phyloP scores from a whole-genome alignment of 1,284 basidiomycete species.

The Gyrodon tennesseensis region DNA sequence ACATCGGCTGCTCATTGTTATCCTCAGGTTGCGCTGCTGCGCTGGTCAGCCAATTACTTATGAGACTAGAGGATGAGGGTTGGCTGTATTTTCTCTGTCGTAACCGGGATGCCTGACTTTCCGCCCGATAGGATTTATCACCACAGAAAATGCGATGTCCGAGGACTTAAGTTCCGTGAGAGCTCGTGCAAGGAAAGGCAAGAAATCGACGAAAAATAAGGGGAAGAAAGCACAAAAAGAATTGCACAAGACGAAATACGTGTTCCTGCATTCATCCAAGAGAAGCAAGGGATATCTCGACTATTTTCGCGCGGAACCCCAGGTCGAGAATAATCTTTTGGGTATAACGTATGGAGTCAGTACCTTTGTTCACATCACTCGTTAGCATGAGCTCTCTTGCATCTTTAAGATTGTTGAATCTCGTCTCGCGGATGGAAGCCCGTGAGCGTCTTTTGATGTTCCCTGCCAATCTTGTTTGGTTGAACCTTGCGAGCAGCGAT shows the following conservation, averaged over 20 bases:
- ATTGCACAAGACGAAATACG: constrained; percentile 57
- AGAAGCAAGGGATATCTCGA: constrained; percentile 55
- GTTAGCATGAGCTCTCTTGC: constrained; percentile 12
- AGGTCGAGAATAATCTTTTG: constrained; percentile 60
- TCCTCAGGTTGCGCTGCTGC: constrained; percentile 55
- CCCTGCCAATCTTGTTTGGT: background rate
- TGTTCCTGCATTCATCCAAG: constrained; percentile 55
- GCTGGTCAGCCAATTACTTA: constrained; percentile 62
- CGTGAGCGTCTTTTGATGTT: constrained; percentile 12
- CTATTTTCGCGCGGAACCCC: constrained; percentile 64
- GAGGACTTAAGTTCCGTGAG: constrained; percentile 56
- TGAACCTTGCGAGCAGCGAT: constrained; percentile 18
- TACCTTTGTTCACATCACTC: constrained; percentile 20
- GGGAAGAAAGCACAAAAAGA: constrained; percentile 54
- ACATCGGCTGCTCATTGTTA: constrained; percentile 18
- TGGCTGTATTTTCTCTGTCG: constrained; percentile 8
- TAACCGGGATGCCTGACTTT: constrained; percentile 19
- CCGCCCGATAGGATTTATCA: constrained; percentile 57
- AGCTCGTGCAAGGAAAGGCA: constrained; percentile 47
- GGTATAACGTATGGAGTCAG: constrained; percentile 60
- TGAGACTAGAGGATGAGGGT: constrained; percentile 71
- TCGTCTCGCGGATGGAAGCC: constrained; percentile 39
- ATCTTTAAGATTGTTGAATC: constrained; percentile 21
- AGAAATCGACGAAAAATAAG: constrained; percentile 50
- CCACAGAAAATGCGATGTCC: constrained; percentile 51